These are phyloP conservation scores for Backusella morwellensis DNA, from an alignment of 192 early-diverging fungal genomes.

Conservation along the genomic window DNA sequence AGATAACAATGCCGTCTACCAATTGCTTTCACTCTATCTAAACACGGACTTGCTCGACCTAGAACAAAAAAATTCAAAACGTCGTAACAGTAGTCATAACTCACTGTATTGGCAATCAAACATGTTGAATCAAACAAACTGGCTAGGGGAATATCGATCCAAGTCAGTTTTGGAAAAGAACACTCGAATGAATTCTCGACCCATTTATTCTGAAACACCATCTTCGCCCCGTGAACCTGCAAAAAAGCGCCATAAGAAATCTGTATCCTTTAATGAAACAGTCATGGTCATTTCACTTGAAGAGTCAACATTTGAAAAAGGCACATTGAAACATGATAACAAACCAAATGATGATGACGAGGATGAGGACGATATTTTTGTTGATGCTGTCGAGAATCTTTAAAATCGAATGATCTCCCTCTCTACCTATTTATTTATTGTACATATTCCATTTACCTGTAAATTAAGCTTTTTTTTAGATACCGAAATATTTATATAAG, in stretches of 20 bases:
- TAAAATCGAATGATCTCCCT: not conserved
- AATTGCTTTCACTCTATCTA: not conserved
- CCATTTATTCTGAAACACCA: not conserved
- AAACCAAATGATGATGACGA: not conserved
- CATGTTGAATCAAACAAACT: constrained; percentile 3
- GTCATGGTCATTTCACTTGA: not conserved
- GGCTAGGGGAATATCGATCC: not conserved
- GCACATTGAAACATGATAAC: not conserved
- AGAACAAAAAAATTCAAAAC: not conserved
- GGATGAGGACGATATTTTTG: constrained; percentile 8
- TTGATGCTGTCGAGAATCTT: constrained; percentile 3
- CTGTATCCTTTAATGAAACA: constrained; percentile 11
- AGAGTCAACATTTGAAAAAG: not conserved
- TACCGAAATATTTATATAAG: not conserved
- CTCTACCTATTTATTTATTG: not conserved
- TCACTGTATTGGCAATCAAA: constrained; percentile 2
- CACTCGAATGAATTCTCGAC: constrained; percentile 7
- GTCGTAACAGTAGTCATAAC: not conserved
- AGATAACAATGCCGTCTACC: not conserved
- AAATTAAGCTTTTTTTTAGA: not conserved
- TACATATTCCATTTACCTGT: not conserved
- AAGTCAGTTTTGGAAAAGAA: constrained; percentile 2
- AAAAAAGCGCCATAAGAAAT: constrained; percentile 7
- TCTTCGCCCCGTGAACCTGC: not conserved
- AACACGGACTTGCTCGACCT: not conserved